A percentile compares a stretch with the other conserved stretches of the same genome.
phyloP scores from a whole-genome alignment of 306 rosid genomes.

The Vigna mungo region DNA sequence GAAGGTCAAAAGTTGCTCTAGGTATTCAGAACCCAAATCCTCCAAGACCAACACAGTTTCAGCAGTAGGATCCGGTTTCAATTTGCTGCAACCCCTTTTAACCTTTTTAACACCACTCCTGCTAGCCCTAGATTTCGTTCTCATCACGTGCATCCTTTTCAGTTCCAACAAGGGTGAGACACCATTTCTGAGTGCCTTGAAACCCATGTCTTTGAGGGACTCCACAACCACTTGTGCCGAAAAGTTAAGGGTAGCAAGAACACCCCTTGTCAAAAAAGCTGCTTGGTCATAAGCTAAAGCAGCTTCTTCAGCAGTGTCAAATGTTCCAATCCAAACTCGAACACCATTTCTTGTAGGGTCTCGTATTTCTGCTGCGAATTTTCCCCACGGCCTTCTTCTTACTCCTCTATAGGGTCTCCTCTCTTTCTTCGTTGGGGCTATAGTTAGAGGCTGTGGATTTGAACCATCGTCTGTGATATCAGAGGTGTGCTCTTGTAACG shows the following conservation, averaged over 20 bases:
- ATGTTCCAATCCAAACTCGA: conserved; percentile 90
- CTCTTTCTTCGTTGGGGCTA: background rate
- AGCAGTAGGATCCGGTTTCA: background rate
- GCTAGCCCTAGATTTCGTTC: conserved; percentile 31
- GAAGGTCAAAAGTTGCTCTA: conserved; percentile 67
- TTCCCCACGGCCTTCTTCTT: conserved; percentile 87
- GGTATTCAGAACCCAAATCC: conserved; percentile 78
- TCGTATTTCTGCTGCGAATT: conserved; percentile 85
- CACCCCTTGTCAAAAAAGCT: conserved; percentile 64
- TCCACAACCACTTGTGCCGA: conserved; percentile 50
- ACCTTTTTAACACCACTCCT: conserved; percentile 6
- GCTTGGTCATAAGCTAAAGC: conserved; percentile 94
- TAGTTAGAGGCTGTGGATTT: background rate
- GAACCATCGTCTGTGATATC: background rate
- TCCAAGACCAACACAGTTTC: conserved; percentile 61
- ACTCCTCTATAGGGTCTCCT: conserved; percentile 62
- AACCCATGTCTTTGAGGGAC: conserved; percentile 38
- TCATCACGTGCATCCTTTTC: conserved; percentile 51
- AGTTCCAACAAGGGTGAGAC: conserved; percentile 73
- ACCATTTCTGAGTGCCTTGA: conserved; percentile 32
- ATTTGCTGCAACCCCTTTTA: conserved; percentile 1
- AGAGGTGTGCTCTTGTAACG: background rate
- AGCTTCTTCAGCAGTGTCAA: conserved; percentile 77
- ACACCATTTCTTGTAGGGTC: conserved; percentile 79
- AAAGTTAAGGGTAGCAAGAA: conserved; percentile 72